These are phyloP conservation scores for Xylariaceae sp. DNA, from an alignment of 2,329 filamentous ascomycete species.

Conservation along the genomic window DNA sequence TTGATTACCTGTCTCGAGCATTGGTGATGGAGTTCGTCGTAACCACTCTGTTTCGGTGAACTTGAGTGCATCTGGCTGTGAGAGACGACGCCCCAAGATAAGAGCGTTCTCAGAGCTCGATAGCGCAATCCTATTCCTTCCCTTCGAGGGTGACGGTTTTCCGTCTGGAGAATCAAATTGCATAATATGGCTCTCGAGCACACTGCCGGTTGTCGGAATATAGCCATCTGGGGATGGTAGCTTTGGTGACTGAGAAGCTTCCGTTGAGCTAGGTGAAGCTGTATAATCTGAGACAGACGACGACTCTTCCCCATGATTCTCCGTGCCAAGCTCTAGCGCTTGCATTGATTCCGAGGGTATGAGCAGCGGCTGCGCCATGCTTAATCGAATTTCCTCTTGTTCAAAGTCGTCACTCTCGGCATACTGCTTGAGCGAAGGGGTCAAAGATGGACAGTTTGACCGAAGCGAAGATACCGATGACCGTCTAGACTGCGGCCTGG, in stretches of 20 bases:
- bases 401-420: conserved; percentile 29
- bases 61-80: conserved; percentile 11
- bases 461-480: conserved; percentile 23
- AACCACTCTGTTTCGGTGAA: conserved; percentile 29
- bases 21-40: conserved; percentile 24
- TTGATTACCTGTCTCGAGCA: conserved; percentile 7
- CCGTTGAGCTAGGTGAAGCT: conserved; percentile 20
- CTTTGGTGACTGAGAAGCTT: conserved; percentile 17
- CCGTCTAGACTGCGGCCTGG: conserved; percentile 16
- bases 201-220: conserved; percentile 26
- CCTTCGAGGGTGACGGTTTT: conserved; percentile 12
- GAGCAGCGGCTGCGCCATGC: conserved; percentile 23
- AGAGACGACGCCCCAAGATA: conserved; percentile 1
- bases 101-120: conserved; percentile 8
- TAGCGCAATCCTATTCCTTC: conserved; percentile 6
- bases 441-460: conserved; percentile 28
- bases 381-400: conserved; percentile 25
- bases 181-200: conserved; percentile 24
- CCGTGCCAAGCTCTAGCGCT: conserved; percentile 15
- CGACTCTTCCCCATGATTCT: conserved; percentile 13
- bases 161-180: conserved; percentile 20
- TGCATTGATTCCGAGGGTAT: conserved; percentile 25
- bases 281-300: conserved; percentile 26
- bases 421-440: conserved; percentile 27
- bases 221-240: conserved; percentile 25